Evolutionary conservation across 169 alveolate genomes (phyloP).

Genomic region (Plasmodium sp.): DNA sequence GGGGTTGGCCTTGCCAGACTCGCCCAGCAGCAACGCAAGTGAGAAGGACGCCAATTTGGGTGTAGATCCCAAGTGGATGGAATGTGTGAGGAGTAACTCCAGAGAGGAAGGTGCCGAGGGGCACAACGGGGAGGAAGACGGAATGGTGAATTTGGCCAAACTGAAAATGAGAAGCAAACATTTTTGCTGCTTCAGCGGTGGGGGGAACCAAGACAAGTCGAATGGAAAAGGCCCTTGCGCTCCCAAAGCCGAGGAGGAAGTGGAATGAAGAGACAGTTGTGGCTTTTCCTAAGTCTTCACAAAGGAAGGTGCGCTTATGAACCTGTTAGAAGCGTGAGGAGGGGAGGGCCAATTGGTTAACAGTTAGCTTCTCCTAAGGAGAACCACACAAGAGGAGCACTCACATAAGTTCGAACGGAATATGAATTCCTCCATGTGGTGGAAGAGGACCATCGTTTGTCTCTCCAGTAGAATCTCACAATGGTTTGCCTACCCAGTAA

Average conservation of each 20-base stretch:
- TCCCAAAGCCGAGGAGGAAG: constrained; percentile 29
- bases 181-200: background rate
- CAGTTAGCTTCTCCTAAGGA: background rate
- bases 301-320: background rate
- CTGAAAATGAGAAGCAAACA: background rate
- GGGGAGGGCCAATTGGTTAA: background rate
- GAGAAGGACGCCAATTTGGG: background rate
- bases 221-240: constrained; percentile 27
- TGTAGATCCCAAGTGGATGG: background rate
- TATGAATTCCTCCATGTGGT: background rate
- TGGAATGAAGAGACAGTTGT: constrained; percentile 47
- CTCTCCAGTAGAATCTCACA: background rate
- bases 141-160: background rate
- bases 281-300: background rate
- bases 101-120: background rate
- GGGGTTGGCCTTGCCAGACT: constrained; percentile 31
- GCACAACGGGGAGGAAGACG: constrained; percentile 11
- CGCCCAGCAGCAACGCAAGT: background rate
- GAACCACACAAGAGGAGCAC: background rate
- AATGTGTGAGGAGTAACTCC: background rate
- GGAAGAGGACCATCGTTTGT: background rate
- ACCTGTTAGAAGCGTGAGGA: background rate
- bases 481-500: background rate
- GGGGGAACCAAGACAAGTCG: constrained; percentile 7
- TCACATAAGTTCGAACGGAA: background rate